Base-by-base conservation (phyloP, 352 stramenopile species). In the Phytophthora quininea region DNA sequence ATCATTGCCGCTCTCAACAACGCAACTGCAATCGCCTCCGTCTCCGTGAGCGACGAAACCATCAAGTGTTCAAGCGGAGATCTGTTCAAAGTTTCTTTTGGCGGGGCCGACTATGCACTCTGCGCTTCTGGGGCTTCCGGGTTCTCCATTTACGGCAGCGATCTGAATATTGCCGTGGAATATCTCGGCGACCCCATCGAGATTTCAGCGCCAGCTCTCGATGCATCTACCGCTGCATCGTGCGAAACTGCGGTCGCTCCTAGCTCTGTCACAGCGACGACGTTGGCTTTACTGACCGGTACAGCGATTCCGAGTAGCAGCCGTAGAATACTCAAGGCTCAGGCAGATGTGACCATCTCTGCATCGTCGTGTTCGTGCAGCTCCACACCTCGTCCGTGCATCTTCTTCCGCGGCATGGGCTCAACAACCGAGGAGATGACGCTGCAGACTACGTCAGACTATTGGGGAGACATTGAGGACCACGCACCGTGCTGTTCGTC, bases 401-500 rank as follows among this genome's bases (percentile, higher is more conserved):
- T 77, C 10, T 65, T 77, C 48, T 52, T 77, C 1, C 69, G 71
- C 24, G 69, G 69, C 40, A 32, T 63, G 30, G 69, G 60, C 19
- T 71, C 65, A 37, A 31, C 32, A 19, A 54, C 55, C 29, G 56
- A 77, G 27, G 24, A 40, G 32, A 9, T 14, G 1, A 19, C 48
- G 4, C 32, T 71, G 3, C 64, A 74, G 27, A 53, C 71, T 33
- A 65, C 65, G 3, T 63, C 69, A 1, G 27, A 57, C n/a, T 12
- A 62, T 3, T 54, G 42, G 11, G 69, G 69, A 2, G 48, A 71
- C n/a, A 69, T 77, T 0, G 37, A 65, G 31, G 60, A 49, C 14
- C 60, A 77, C 14, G 69, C 69, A 32, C 69, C 69, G 24, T 77
- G 65, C 59, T 77, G 69, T 31, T 68, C 64, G 0, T 48, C 32